Conservation (phyloP, 1,139 yeast species). For the Kodamaea sp. region DNA sequence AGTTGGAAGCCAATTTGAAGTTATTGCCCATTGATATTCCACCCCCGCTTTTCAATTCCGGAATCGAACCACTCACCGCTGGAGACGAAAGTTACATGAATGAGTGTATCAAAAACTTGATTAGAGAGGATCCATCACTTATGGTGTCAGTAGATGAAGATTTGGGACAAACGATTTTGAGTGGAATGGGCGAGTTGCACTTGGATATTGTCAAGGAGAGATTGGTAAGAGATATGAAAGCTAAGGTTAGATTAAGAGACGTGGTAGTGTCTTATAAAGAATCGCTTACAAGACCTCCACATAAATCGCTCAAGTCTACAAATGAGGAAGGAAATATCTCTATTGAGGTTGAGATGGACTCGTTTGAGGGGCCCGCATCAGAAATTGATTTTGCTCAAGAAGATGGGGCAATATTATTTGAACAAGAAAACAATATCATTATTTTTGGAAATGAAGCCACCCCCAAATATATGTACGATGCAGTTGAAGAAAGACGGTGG, state of each 20-base stretch:
- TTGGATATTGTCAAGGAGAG: conserved; percentile 84
- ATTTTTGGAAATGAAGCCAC: conserved; percentile 33
- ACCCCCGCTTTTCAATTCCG: conserved; percentile 88
- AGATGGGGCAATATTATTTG: conserved; percentile 38
- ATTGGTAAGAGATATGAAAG: conserved; percentile 75
- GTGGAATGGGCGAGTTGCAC: conserved; percentile 97
- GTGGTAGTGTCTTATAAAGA: conserved; percentile 91
- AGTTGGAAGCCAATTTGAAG: conserved; percentile 50
- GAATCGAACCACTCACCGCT: conserved; percentile 79
- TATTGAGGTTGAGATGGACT: conserved; percentile 50
- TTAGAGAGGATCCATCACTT: conserved; percentile 84
- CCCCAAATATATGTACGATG: conserved; percentile 26
- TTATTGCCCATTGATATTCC: conserved; percentile 82
- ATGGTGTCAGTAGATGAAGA: conserved; percentile 74
- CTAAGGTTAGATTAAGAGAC: conserved; percentile 75
- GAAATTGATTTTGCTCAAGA: conserved; percentile 39
- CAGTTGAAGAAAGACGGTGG: conserved; percentile 49
- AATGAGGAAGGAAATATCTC: conserved; percentile 11
- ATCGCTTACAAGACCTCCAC: conserved; percentile 41
- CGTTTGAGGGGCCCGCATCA: conserved; percentile 48
- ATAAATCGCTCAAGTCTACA: conserved; percentile 1
- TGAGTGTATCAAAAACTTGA: conserved; percentile 60
- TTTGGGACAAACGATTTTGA: conserved; percentile 78
- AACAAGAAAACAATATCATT: conserved; percentile 40
- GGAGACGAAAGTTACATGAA: conserved; percentile 77